Conservation (phyloP, 805 yeast species). For the Candida caryicola region DNA sequence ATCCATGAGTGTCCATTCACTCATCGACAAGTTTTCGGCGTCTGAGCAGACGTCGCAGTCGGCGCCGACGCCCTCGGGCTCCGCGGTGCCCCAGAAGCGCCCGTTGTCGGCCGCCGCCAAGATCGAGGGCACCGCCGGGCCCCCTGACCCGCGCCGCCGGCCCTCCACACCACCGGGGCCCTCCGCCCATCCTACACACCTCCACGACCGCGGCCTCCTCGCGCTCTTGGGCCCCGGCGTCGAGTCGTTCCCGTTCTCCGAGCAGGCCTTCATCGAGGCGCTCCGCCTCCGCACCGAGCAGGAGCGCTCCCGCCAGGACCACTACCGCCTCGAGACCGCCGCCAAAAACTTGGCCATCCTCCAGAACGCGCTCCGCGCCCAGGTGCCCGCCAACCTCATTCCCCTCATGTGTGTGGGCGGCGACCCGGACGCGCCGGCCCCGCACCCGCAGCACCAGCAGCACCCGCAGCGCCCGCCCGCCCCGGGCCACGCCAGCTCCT, state of each 20-base stretch:
- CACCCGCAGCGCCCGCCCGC: conserved; percentile 7
- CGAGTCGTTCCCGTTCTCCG: conserved; percentile 53
- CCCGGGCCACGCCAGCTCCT: conserved; percentile 7
- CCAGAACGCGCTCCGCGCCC: conserved; percentile 55
- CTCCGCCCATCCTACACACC: neutral
- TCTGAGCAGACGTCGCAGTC: conserved; percentile 1
- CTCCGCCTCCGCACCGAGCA: conserved; percentile 64
- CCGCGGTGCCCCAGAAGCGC: conserved; percentile 5
- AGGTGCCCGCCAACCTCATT: conserved; percentile 62
- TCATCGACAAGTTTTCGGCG: conserved; percentile 29
- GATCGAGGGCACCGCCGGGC: neutral
- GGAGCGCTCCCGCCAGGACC: conserved; percentile 81
- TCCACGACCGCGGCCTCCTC: conserved; percentile 17
- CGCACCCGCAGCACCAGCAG: conserved; percentile 4
- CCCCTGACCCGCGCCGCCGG: too few species aligned
- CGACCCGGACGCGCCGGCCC: neutral
- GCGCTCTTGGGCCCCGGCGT: conserved; percentile 53
- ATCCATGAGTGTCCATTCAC: conserved; percentile 43
- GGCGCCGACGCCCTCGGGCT: conserved; percentile 1
- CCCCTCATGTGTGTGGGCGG: conserved; percentile 53
- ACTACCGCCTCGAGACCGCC: conserved; percentile 61
- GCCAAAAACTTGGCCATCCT: conserved; percentile 60
- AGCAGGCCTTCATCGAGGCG: conserved; percentile 56
- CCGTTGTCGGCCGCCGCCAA: conserved; percentile 5
- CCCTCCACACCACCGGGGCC: neutral